Conservation (phyloP, 176 grass and related monocot species). For the Triticum turgidum region DNA sequence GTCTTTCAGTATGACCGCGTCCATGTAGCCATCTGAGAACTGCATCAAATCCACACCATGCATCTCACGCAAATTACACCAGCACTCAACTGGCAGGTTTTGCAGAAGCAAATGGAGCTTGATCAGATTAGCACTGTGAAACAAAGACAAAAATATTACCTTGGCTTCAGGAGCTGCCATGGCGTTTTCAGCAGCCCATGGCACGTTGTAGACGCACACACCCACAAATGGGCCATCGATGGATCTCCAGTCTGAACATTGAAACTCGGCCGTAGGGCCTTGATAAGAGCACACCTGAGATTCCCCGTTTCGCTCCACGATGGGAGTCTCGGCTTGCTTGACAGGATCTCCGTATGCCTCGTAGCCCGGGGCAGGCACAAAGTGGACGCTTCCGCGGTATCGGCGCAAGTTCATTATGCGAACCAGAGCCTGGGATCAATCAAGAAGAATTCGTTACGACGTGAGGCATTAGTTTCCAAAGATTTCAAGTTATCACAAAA, state of each 20-base stretch:
- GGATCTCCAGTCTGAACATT: slow-evolving; percentile 56
- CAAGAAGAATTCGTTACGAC: neutral
- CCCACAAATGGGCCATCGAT: slow-evolving; percentile 72
- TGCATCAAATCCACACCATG: slow-evolving; percentile 25
- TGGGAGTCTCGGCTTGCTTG: slow-evolving; percentile 29
- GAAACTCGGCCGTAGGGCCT: slow-evolving; percentile 39
- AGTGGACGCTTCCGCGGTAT: slow-evolving; percentile 56
- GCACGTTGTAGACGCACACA: slow-evolving; percentile 76
- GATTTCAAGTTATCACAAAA: neutral
- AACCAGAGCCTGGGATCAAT: slow-evolving; percentile 53
- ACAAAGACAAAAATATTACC: slow-evolving; percentile 27
- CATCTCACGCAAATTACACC: neutral
- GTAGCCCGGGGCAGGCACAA: slow-evolving; percentile 77
- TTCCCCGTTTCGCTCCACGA: slow-evolving; percentile 16
- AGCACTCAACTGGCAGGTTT: neutral
- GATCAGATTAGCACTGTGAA: neutral
- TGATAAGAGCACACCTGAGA: slow-evolving; percentile 38
- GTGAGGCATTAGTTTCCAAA: neutral
- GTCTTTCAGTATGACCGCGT: slow-evolving; percentile 57
- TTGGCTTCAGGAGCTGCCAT: slow-evolving; percentile 74
- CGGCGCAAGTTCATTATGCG: slow-evolving; percentile 68
- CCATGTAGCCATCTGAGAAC: slow-evolving; percentile 92
- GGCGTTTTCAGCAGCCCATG: slow-evolving; percentile 58
- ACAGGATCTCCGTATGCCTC: slow-evolving; percentile 59
- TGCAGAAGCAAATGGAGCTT: neutral